These are phyloP conservation scores for Volutella citrinella DNA, from an alignment of 2,329 filamentous ascomycete species.

Conservation along the genomic window DNA sequence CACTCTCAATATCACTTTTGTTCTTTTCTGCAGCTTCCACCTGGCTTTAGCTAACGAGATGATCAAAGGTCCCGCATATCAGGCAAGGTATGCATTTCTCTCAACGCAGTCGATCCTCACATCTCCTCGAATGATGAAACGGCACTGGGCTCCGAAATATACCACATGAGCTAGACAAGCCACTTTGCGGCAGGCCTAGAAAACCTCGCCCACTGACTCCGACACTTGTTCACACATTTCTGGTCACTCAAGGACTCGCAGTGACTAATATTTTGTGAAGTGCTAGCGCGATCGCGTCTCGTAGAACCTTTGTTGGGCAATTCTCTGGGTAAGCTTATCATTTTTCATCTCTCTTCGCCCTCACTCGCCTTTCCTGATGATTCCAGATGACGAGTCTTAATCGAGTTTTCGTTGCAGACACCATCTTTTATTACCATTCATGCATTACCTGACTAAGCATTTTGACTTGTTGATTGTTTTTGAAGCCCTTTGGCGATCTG, in stretches of 20 bases:
- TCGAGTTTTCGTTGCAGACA: conserved; percentile 70
- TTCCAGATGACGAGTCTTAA: conserved; percentile 78
- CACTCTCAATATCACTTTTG: too few species aligned
- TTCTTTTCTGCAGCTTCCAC: too few species aligned
- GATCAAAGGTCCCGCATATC: conserved; percentile 15
- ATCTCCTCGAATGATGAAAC: conserved; percentile 67
- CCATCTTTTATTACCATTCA: conserved; percentile 68
- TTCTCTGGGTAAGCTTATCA: too few species aligned
- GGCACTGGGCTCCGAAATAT: conserved; percentile 93
- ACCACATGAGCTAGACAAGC: conserved; percentile 74
- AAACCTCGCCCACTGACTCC: conserved; percentile 98
- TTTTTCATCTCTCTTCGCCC: conserved; percentile 10
- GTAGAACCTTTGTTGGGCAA: conserved; percentile 3
- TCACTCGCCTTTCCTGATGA: conserved; percentile 37
- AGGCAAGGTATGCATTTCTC: conserved; percentile 39
- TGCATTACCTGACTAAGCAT: conserved; percentile 52
- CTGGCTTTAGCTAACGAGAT: too few species aligned
- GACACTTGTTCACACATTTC: conserved; percentile 12
- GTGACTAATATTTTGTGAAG: conserved; percentile 20
- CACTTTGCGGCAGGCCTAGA: conserved; percentile 98
- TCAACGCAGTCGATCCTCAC: too few species aligned
- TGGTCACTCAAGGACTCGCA: conserved; percentile 7
- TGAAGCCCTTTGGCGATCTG: conserved; percentile 7
- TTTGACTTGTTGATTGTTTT: conserved; percentile 5
- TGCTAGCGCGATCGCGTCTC: conserved; percentile 9